phyloP scores from a whole-genome alignment of 352 stramenopile genomes.

The Globisporangium heterothallicum region DNA sequence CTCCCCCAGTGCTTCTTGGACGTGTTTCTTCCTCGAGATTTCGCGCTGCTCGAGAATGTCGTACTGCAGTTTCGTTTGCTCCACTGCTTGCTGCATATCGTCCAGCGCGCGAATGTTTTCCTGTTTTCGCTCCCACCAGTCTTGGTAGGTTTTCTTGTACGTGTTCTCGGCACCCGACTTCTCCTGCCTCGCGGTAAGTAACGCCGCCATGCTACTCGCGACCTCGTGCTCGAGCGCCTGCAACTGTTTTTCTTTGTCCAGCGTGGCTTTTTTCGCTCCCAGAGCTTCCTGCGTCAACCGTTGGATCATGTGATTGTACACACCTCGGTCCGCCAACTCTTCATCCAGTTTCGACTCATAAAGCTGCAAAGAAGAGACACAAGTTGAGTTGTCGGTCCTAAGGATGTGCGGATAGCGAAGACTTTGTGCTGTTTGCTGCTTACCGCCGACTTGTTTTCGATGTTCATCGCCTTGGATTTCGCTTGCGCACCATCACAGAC shows the following conservation, averaged over 20 bases:
- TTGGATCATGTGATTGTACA: slow-evolving; percentile 85
- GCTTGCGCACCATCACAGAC: slow-evolving; percentile 47
- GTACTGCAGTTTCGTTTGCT: slow-evolving; percentile 66
- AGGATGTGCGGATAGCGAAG: neutral
- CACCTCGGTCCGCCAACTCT: slow-evolving; percentile 55
- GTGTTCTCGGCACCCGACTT: slow-evolving; percentile 56
- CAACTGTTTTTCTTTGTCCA: slow-evolving; percentile 60
- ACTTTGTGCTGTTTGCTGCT: neutral
- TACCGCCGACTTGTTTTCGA: slow-evolving; percentile 78
- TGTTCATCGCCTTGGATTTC: slow-evolving; percentile 55
- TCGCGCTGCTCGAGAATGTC: slow-evolving; percentile 76
- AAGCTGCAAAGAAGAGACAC: slow-evolving; percentile 24
- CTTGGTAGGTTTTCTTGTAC: slow-evolving; percentile 62
- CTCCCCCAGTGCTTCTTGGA: slow-evolving; percentile 61
- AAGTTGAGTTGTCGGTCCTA: too few relatives aligned
- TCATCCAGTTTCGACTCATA: slow-evolving; percentile 79
- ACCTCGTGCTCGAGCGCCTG: slow-evolving; percentile 51
- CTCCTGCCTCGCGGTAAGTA: slow-evolving; percentile 61
- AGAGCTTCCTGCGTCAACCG: slow-evolving; percentile 56
- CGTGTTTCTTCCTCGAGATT: slow-evolving; percentile 67
- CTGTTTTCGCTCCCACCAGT: slow-evolving; percentile 70
- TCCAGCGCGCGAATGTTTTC: slow-evolving; percentile 66
- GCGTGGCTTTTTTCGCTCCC: slow-evolving; percentile 53
- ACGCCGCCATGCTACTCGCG: slow-evolving; percentile 34
- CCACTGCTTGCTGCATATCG: slow-evolving; percentile 70